Evolutionary conservation across 73 alveolate genomes (phyloP).

Genomic region (Tetrahymena thermophila): DNA sequence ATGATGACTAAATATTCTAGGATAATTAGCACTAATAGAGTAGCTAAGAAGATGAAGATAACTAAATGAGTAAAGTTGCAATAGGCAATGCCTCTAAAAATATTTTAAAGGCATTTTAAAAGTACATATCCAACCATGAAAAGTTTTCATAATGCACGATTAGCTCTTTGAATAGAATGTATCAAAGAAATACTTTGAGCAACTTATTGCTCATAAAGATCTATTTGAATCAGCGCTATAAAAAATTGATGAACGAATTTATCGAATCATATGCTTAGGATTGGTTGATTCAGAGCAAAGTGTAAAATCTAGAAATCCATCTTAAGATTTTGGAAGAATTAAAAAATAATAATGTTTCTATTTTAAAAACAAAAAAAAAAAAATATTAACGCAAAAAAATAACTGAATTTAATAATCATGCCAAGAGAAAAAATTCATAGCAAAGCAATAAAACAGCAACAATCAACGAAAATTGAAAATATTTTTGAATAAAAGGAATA

Average conservation of each 20-base stretch:
- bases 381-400: neutral
- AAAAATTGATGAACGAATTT: neutral
- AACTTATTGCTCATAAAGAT: neutral
- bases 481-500: no score
- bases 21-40: neutral
- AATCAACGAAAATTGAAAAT: neutral
- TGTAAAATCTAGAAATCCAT: neutral
- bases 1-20: neutral
- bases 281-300: neutral
- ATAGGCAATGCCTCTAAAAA: neutral
- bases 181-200: neutral
- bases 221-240: neutral
- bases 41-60: neutral
- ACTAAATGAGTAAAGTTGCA: neutral
- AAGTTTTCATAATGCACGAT: neutral
- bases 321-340: neutral
- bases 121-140: neutral
- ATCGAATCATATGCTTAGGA: neutral
- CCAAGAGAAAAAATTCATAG: neutral
- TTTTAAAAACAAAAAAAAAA: neutral
- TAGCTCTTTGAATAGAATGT: neutral
- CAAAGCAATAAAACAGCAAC: neutral
- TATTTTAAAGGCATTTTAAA: neutral
- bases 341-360: neutral
- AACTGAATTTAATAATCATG: neutral